A percentile compares a stretch with the other conserved stretches of the same genome.
Evolutionary conservation across 176 grass and related monocot species (phyloP).

Genomic region (Ananas comosus): DNA sequence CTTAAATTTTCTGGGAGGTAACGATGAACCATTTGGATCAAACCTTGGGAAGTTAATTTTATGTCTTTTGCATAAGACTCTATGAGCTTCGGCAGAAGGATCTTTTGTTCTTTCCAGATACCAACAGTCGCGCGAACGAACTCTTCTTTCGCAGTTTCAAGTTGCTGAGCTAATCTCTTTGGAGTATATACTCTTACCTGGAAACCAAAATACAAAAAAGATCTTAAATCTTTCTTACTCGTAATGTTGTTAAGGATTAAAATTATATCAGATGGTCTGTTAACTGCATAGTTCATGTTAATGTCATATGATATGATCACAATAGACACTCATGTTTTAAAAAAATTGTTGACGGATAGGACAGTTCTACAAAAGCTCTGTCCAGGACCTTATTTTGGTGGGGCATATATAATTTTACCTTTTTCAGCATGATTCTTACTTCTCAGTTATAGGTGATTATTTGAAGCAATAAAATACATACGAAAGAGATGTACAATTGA

Average conservation of each 20-base stretch:
- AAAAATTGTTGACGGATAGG: too few species aligned
- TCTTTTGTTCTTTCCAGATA: conserved; percentile 85
- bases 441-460: conserved; percentile 14
- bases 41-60: conserved; percentile 57
- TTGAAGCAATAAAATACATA: background rate
- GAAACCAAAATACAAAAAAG: background rate
- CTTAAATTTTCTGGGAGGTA: conserved; percentile 76
- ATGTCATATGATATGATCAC: too few species aligned
- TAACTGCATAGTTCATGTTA: too few species aligned
- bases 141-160: conserved; percentile 82
- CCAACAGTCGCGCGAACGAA: conserved; percentile 81
- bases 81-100: conserved; percentile 69
- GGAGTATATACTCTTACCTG: conserved; percentile 83
- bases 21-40: conserved; percentile 76
- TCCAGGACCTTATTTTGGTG: too few species aligned
- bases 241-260: background rate
- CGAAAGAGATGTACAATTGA: background rate
- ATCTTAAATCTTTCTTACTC: background rate
- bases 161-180: conserved; percentile 68
- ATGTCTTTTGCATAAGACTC: conserved; percentile 82
- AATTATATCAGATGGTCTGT: too few species aligned
- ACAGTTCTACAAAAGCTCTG: too few species aligned
- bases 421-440: background rate
- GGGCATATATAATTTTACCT: too few species aligned
- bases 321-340: too few species aligned